phyloP scores from a whole-genome alignment of 495 filamentous ascomycete species.

The Terfezia boudieri region DNA sequence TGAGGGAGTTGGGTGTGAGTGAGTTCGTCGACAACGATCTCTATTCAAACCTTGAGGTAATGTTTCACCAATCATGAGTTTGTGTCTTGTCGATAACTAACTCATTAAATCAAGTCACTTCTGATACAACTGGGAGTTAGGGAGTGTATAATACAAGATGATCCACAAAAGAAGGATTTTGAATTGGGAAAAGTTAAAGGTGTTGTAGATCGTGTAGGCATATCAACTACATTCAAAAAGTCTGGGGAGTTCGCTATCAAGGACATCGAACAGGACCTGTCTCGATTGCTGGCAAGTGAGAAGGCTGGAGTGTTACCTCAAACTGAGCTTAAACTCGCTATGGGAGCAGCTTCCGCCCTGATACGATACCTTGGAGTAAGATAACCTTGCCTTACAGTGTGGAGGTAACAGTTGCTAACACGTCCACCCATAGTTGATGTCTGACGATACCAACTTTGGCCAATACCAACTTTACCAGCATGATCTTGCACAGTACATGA shows the following conservation, averaged over 20 bases:
- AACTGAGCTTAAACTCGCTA: constrained; percentile 86
- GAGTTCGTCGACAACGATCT: constrained; percentile 97
- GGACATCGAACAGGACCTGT: constrained; percentile 92
- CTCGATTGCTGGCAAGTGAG: constrained; percentile 68
- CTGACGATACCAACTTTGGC: constrained; percentile 82
- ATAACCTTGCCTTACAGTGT: too few relatives aligned
- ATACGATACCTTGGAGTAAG: constrained; percentile 80
- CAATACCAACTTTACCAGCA: constrained; percentile 96
- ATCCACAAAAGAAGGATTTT: constrained; percentile 60
- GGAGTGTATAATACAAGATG: constrained; percentile 66
- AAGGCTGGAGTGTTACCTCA: constrained; percentile 58
- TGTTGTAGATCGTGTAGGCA: constrained; percentile 78
- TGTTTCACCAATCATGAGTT: not conserved
- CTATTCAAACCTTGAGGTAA: constrained; percentile 79
- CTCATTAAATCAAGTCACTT: constrained; percentile 29
- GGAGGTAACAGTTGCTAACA: too few relatives aligned
- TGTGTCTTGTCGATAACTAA: constrained; percentile 1
- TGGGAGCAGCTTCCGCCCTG: constrained; percentile 81
- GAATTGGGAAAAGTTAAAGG: constrained; percentile 70
- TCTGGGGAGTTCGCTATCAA: constrained; percentile 59
- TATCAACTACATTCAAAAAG: constrained; percentile 63
- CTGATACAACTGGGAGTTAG: constrained; percentile 91
- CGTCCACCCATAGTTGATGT: constrained; percentile 25
- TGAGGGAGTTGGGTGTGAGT: constrained; percentile 84
- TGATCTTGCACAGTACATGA: constrained; percentile 95